phyloP scores from a whole-genome alignment of 768 basidiomycete genomes.

The Russula ochroleuca region DNA sequence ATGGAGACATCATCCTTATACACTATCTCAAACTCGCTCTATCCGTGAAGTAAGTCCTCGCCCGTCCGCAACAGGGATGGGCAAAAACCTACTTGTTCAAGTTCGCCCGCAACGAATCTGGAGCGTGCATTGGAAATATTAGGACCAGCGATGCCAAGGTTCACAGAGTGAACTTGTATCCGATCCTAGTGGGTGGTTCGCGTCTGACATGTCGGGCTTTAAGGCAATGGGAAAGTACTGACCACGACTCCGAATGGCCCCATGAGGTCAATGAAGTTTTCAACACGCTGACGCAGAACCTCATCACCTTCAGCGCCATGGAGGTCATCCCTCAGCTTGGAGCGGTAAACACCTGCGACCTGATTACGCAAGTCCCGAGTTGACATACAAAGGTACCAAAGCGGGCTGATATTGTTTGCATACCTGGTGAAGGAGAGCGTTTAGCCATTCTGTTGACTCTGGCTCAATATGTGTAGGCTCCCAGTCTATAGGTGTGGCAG shows the following conservation, averaged over 20 bases:
- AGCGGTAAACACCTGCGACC: constrained; percentile 70
- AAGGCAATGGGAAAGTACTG: constrained; percentile 30
- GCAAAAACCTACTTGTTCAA: constrained; percentile 20
- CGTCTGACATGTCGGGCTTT: background rate
- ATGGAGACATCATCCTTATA: constrained; percentile 83
- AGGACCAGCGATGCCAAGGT: constrained; percentile 80
- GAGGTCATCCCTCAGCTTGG: constrained; percentile 68
- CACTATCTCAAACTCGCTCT: constrained; percentile 76
- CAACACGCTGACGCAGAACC: constrained; percentile 74
- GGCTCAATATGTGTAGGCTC: constrained; percentile 34
- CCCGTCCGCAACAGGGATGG: background rate
- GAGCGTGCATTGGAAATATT: constrained; percentile 66
- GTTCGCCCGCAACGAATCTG: constrained; percentile 34
- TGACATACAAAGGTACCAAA: background rate
- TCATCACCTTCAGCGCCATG: constrained; percentile 67
- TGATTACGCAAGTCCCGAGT: background rate
- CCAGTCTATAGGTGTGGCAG: no score
- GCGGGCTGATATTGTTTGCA: constrained; percentile 25
- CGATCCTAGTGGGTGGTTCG: constrained; percentile 54
- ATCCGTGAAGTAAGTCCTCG: constrained; percentile 36
- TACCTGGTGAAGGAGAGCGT: constrained; percentile 78
- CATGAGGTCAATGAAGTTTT: constrained; percentile 74
- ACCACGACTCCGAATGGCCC: constrained; percentile 69
- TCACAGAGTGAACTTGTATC: constrained; percentile 79
- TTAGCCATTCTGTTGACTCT: constrained; percentile 92